A percentile compares a stretch with the other conserved stretches of the same genome.
These are phyloP conservation scores for Clonostachys solani DNA, from an alignment of 2,329 filamentous ascomycete species.

Conservation along the genomic window DNA sequence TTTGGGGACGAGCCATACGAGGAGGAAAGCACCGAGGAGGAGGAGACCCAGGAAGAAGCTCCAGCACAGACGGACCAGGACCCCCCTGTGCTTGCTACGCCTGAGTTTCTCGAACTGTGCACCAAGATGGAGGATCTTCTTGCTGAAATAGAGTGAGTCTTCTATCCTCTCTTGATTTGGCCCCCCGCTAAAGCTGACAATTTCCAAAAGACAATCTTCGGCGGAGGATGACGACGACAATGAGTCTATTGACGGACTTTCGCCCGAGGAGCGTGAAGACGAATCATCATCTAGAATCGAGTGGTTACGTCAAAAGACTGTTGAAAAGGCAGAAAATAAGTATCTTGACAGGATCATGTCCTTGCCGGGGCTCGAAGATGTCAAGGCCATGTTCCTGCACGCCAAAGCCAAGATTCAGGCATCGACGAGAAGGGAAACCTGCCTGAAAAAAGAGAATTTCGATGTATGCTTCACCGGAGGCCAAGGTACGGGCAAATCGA, in stretches of 20 bases:
- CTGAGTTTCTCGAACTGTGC: conserved; percentile 17
- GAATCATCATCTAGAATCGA: conserved; percentile 34
- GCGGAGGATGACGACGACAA: conserved; percentile 12
- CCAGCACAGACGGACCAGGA: not conserved
- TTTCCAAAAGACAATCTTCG: conserved; percentile 7
- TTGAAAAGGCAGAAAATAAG: conserved; percentile 42
- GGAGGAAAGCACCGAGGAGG: conserved; percentile 5
- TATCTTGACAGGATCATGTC: conserved; percentile 56
- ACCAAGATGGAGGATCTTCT: conserved; percentile 16
- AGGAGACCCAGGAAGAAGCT: not conserved
- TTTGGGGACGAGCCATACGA: conserved; percentile 5
- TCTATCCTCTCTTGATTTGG: not conserved
- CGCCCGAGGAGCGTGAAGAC: conserved; percentile 20
- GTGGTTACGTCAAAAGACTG: conserved; percentile 34
- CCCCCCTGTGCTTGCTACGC: conserved; percentile 12
- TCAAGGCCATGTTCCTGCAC: conserved; percentile 53
- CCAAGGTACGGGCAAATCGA: conserved; percentile 47
- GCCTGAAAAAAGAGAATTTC: conserved; percentile 34
- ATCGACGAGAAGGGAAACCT: conserved; percentile 41
- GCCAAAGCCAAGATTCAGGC: conserved; percentile 41
- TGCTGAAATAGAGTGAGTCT: conserved; percentile 20
- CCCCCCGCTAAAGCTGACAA: not conserved
- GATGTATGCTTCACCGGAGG: conserved; percentile 21
- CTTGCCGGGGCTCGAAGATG: conserved; percentile 58
- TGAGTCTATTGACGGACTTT: conserved; percentile 18